Conservation (phyloP, 2,329 filamentous ascomycete species). For the Clonostachys rhizophaga region DNA sequence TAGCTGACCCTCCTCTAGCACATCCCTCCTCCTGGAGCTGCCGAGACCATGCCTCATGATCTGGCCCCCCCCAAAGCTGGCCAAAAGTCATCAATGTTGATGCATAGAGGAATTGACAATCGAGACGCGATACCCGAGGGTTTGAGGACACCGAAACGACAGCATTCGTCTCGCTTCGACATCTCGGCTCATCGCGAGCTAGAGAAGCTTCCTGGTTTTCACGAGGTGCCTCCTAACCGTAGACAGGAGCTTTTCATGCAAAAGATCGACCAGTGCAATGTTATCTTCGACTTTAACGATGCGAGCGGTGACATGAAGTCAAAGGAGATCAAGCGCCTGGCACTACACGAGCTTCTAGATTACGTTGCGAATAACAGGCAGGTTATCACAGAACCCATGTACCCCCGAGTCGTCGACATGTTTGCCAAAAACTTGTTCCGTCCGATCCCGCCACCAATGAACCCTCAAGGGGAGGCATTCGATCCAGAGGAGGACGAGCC, state of each 20-base stretch:
- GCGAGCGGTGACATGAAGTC: conserved; percentile 98
- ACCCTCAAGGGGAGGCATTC: conserved; percentile 96
- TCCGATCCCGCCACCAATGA: conserved; percentile 94
- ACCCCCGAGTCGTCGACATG: conserved; percentile 97
- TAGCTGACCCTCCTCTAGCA: conserved; percentile 44
- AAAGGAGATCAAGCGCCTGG: conserved; percentile 97
- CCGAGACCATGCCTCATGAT: conserved; percentile 97
- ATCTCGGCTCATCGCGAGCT: conserved; percentile 95
- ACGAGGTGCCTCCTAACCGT: conserved; percentile 92
- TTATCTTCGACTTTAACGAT: conserved; percentile 99
- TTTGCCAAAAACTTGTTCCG: conserved; percentile 98
- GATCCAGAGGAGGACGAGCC: conserved; percentile 98
- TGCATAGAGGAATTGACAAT: conserved; percentile 82
- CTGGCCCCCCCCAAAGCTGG: conserved; percentile 90
- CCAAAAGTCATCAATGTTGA: conserved; percentile 72
- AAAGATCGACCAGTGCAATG: conserved; percentile 99
- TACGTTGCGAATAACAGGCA: conserved; percentile 98
- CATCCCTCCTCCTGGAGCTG: conserved; percentile 83
- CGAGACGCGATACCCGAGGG: conserved; percentile 91
- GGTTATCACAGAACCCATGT: conserved; percentile 99
- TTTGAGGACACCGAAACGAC: conserved; percentile 88
- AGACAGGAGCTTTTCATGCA: conserved; percentile 98
- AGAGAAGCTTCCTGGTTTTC: conserved; percentile 95
- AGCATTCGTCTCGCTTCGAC: conserved; percentile 96
- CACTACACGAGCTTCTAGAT: conserved; percentile 91